phyloP scores from a whole-genome alignment of 805 yeast species.

The Maudiozyma barnettii region DNA sequence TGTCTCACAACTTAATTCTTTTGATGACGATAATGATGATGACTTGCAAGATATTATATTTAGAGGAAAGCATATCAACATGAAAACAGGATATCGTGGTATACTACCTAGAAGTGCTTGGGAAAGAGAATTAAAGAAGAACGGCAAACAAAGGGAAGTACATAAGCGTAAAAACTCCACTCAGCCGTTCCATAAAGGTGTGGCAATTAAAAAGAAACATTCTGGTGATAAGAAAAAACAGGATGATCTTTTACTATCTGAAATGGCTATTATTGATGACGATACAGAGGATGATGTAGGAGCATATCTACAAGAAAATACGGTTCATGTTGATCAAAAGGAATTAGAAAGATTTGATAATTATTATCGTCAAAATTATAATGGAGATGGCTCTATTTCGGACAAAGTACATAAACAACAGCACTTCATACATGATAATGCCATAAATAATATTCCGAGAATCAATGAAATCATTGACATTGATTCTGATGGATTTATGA shows the following conservation, averaged over 20 bases:
- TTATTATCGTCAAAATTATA: constrained; percentile 13
- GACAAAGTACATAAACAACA: constrained; percentile 8
- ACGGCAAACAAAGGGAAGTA: not conserved
- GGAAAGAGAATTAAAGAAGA: constrained; percentile 15
- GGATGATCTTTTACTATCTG: constrained; percentile 14
- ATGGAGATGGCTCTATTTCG: constrained; percentile 8
- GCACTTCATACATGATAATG: not conserved
- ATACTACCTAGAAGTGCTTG: constrained; percentile 26
- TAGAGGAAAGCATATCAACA: constrained; percentile 22
- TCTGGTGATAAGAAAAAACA: constrained; percentile 2
- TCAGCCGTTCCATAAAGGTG: not conserved
- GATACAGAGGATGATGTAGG: not conserved
- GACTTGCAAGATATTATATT: constrained; percentile 12
- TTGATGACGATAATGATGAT: not conserved
- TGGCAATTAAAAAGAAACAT: constrained; percentile 2
- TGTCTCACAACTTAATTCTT: too few species aligned
- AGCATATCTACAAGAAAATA: not conserved
- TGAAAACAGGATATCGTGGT: constrained; percentile 26
- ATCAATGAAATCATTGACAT: not conserved
- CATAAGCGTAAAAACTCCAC: not conserved
- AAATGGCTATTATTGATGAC: constrained; percentile 16
- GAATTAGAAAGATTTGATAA: constrained; percentile 5
- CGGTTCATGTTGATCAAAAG: not conserved
- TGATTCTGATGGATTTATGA: not conserved
- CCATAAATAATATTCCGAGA: not conserved